A percentile compares a stretch with the other conserved stretches of the same genome.
Conservation (phyloP, 2,329 filamentous ascomycete species). For the Elsinoe arachidis region DNA sequence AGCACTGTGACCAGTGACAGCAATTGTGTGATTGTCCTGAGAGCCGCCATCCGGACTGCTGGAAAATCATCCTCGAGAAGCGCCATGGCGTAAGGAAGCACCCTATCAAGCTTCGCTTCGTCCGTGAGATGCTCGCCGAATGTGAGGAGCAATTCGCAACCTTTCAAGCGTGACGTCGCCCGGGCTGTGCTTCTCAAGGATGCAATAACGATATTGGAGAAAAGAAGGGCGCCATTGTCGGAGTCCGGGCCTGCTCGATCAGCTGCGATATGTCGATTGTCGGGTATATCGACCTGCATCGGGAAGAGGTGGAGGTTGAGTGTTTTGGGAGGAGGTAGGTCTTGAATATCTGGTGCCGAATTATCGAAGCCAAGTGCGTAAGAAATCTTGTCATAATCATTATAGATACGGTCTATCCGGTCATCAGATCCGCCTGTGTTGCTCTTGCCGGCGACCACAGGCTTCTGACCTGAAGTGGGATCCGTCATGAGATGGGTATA, state of each 20-base stretch:
- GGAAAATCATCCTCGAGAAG: slow-evolving; percentile 75
- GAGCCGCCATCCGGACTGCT: slow-evolving; percentile 73
- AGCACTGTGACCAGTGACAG: slow-evolving; percentile 81
- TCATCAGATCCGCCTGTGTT: slow-evolving; percentile 86
- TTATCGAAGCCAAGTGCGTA: slow-evolving; percentile 63
- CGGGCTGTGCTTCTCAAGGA: slow-evolving; percentile 84
- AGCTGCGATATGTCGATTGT: slow-evolving; percentile 63
- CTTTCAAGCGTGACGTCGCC: slow-evolving; percentile 75
- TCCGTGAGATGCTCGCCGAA: slow-evolving; percentile 88
- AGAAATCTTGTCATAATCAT: slow-evolving; percentile 96
- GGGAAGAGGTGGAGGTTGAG: slow-evolving; percentile 61
- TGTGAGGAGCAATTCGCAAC: slow-evolving; percentile 82
- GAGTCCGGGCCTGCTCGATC: slow-evolving; percentile 45
- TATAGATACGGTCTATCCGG: slow-evolving; percentile 83
- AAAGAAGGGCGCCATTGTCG: slow-evolving; percentile 88
- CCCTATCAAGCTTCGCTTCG: slow-evolving; percentile 88
- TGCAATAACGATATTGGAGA: slow-evolving; percentile 79
- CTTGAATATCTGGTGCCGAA: slow-evolving; percentile 22
- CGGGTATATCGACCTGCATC: slow-evolving; percentile 76
- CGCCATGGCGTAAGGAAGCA: slow-evolving; percentile 80
- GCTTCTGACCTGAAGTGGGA: slow-evolving; percentile 67
- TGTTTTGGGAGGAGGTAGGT: slow-evolving; percentile 21
- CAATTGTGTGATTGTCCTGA: slow-evolving; percentile 81
- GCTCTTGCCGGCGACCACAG: slow-evolving; percentile 56
- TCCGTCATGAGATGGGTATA: slow-evolving; percentile 97